These are phyloP conservation scores for Malassezia globosa DNA, from an alignment of 1,284 basidiomycete species.

Conservation along the genomic window DNA sequence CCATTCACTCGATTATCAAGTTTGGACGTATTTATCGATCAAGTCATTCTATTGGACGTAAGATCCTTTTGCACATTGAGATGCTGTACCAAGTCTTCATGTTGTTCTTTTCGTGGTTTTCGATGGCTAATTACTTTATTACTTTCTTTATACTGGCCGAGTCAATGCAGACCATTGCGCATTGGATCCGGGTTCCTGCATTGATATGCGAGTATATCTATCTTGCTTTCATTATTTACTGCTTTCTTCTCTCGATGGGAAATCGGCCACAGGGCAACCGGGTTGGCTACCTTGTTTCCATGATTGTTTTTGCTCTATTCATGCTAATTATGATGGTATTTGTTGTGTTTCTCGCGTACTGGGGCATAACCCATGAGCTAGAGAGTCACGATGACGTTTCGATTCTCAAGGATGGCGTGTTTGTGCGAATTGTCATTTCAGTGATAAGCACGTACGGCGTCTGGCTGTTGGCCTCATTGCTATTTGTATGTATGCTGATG, in stretches of 20 bases:
- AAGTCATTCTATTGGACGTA: constrained; percentile 34
- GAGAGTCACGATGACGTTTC: constrained; percentile 13
- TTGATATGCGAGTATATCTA: constrained; percentile 42
- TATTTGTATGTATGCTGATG: no score
- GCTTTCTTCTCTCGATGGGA: constrained; percentile 44
- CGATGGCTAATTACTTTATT: constrained; percentile 23
- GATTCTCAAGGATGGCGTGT: constrained; percentile 28
- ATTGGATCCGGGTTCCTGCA: constrained; percentile 32
- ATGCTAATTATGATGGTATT: constrained; percentile 41
- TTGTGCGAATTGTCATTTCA: constrained; percentile 44
- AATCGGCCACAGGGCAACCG: constrained; percentile 42
- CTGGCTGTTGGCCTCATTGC: constrained; percentile 36
- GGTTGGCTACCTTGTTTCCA: constrained; percentile 34
- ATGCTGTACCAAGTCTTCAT: constrained; percentile 42
- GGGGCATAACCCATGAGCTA: constrained; percentile 26
- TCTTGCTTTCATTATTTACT: constrained; percentile 43
- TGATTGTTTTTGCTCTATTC: constrained; percentile 40
- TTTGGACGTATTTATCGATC: constrained; percentile 46
- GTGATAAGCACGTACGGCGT: constrained; percentile 41
- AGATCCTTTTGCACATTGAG: constrained; percentile 41
- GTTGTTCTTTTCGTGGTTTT: constrained; percentile 42
- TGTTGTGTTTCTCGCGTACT: constrained; percentile 35
- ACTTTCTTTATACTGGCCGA: constrained; percentile 39
- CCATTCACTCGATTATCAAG: constrained; percentile 45
- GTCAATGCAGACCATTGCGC: constrained; percentile 20